Conservation (phyloP, 805 yeast genomes). For the Candida nitratophila region DNA sequence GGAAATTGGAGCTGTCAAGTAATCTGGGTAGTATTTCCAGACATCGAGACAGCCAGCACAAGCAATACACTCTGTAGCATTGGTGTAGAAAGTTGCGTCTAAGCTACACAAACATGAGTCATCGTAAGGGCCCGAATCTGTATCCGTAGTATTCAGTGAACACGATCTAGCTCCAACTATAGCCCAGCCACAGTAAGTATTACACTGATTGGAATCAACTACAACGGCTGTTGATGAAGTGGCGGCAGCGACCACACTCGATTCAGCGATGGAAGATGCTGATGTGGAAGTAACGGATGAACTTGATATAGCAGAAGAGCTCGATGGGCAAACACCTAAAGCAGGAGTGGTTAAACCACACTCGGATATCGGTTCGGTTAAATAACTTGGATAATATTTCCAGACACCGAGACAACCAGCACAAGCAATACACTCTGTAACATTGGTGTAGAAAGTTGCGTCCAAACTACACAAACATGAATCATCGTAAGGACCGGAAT, state of each 20-base stretch:
- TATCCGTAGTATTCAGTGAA: slow-evolving; percentile 5
- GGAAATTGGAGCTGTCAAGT: slow-evolving; percentile 3
- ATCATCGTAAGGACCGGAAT: slow-evolving; percentile 23
- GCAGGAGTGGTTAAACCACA: slow-evolving; percentile 4
- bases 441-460: slow-evolving; percentile 19
- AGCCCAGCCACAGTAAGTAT: slow-evolving; percentile 25
- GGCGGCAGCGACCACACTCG: too few relatives aligned
- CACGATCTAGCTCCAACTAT: slow-evolving; percentile 23
- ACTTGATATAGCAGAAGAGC: neutral
- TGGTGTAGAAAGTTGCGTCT: slow-evolving; percentile 18
- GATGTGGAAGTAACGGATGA: neutral
- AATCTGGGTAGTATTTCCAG: slow-evolving; percentile 4
- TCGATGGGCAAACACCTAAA: neutral
- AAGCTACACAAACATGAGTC: slow-evolving; percentile 26
- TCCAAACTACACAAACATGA: slow-evolving; percentile 26
- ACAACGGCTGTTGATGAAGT: neutral
- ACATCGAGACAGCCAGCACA: slow-evolving; percentile 9
- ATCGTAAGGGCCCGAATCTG: slow-evolving; percentile 23
- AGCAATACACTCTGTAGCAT: slow-evolving; percentile 26
- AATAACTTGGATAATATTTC: slow-evolving; percentile 3
- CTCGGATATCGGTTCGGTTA: slow-evolving; percentile 3
- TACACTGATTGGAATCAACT: slow-evolving; percentile 14
- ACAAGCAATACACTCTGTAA: slow-evolving; percentile 27
- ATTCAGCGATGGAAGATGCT: neutral
- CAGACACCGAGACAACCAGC: slow-evolving; percentile 5